Conservation (phyloP, 1,284 basidiomycete species). For the Apiotrichum sp. region DNA sequence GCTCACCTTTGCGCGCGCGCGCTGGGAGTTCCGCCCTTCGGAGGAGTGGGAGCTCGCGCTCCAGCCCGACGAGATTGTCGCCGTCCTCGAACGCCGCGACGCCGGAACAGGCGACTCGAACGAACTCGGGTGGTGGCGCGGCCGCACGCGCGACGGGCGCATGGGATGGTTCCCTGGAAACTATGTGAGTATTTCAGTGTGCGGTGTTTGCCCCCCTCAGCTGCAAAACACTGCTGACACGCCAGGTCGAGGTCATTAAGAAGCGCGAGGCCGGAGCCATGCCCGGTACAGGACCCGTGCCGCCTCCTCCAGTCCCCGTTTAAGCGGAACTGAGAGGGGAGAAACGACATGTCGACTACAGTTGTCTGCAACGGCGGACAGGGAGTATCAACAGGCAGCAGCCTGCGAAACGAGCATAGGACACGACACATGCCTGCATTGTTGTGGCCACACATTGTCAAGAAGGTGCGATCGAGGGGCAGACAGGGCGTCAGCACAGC, state of each 20-base stretch:
- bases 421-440: no score
- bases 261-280: conserved; percentile 12
- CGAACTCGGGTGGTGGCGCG: conserved; percentile 91
- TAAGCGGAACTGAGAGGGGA: no score
- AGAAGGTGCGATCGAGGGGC: no score
- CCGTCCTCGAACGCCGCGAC: conserved; percentile 78
- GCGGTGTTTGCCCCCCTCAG: not conserved
- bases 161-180: conserved; percentile 96
- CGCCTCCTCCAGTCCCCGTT: not conserved
- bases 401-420: no score
- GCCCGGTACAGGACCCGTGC: not conserved
- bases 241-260: conserved; percentile 19
- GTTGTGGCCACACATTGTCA: no score
- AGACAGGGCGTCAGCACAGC: no score
- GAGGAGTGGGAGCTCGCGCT: conserved; percentile 73
- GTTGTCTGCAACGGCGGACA: no score
- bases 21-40: conserved; percentile 71
- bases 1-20: conserved; percentile 80
- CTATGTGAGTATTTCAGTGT: conserved; percentile 55
- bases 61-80: conserved; percentile 88
- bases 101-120: conserved; percentile 67
- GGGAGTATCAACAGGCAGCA: no score
- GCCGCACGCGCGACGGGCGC: conserved; percentile 83
- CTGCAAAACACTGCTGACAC: conserved; percentile 1
- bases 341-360: no score